Conservation (phyloP, 1,284 basidiomycete genomes). For the Laetiporus sulphureus region DNA sequence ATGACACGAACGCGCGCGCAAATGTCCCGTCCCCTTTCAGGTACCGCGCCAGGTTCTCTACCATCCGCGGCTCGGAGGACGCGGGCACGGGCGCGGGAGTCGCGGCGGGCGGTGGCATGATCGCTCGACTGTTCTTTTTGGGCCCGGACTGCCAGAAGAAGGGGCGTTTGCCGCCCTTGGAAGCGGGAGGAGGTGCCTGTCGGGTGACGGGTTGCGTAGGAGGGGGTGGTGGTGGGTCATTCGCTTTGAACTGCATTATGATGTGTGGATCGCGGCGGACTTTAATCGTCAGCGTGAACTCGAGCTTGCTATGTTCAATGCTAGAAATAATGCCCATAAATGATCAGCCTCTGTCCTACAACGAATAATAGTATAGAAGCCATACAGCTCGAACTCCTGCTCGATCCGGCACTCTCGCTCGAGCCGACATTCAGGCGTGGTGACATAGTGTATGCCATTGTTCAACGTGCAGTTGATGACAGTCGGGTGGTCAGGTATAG, state of each 20-base stretch:
- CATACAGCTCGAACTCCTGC: constrained; percentile 92
- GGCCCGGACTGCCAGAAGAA: constrained; percentile 70
- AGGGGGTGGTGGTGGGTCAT: constrained; percentile 41
- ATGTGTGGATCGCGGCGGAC: constrained; percentile 81
- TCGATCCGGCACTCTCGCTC: constrained; percentile 65
- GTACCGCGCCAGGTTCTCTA: constrained; percentile 77
- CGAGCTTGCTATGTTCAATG: constrained; percentile 83
- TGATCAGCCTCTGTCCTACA: too few species aligned
- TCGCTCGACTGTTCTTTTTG: constrained; percentile 53
- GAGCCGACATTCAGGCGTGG: constrained; percentile 76
- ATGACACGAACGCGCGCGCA: constrained; percentile 76
- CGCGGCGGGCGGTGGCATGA: constrained; percentile 22
- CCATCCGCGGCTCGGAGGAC: too few species aligned
- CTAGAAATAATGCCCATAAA: too few species aligned
- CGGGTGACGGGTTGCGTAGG: constrained; percentile 24
- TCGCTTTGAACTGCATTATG: constrained; percentile 61
- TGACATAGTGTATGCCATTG: constrained; percentile 95
- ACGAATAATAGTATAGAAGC: neutral
- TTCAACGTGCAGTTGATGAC: constrained; percentile 86
- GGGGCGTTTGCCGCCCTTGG: constrained; percentile 61
- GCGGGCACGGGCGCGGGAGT: constrained; percentile 28
- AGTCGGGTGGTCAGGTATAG: constrained; percentile 70
- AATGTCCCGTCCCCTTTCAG: constrained; percentile 76
- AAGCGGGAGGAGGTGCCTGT: constrained; percentile 36
- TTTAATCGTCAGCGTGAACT: constrained; percentile 85